phyloP scores from a whole-genome alignment of 805 yeast genomes.

The Starmerella riodocensis region DNA sequence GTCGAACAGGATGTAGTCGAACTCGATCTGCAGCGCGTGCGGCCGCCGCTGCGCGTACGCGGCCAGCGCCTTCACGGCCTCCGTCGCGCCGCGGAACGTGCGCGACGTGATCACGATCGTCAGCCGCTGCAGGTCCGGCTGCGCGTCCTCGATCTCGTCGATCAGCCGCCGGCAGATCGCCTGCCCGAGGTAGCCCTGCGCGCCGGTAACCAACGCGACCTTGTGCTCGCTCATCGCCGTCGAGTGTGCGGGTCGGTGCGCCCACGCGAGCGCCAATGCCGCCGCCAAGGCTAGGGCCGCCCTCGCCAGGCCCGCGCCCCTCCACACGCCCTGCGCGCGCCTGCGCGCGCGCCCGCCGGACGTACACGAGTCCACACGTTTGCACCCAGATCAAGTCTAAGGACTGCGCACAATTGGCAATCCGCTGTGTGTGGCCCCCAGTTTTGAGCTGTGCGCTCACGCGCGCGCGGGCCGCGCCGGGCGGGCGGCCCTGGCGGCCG shows the following conservation, averaged over 20 bases:
- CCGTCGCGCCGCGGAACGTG: conserved; percentile 71
- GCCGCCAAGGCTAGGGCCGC: too few species aligned
- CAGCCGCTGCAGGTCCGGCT: conserved; percentile 39
- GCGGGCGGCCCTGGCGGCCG: too few species aligned
- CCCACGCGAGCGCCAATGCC: too few species aligned
- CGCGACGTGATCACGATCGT: conserved; percentile 84
- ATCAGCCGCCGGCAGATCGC: conserved; percentile 73
- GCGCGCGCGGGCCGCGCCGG: too few species aligned
- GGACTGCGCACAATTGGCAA: too few species aligned
- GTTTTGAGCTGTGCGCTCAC: too few species aligned
- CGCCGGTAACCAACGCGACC: conserved; percentile 32
- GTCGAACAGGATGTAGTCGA: conserved; percentile 81
- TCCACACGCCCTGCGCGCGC: too few species aligned
- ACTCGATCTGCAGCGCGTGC: conserved; percentile 52
- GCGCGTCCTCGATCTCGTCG: conserved; percentile 31
- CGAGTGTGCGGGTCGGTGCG: not conserved
- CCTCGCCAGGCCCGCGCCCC: too few species aligned
- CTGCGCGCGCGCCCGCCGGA: too few species aligned
- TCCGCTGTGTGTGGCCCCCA: too few species aligned
- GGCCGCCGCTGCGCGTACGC: conserved; percentile 20
- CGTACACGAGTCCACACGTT: too few species aligned
- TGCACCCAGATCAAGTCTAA: too few species aligned
- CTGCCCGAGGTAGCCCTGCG: conserved; percentile 57
- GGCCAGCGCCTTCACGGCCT: conserved; percentile 46
- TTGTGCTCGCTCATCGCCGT: conserved; percentile 9